Percentiles rank a stretch among this genome's conserved stretches.
These are phyloP conservation scores for Silene vulgaris DNA, from an alignment of 179 eudicot species.

Conservation along the genomic window DNA sequence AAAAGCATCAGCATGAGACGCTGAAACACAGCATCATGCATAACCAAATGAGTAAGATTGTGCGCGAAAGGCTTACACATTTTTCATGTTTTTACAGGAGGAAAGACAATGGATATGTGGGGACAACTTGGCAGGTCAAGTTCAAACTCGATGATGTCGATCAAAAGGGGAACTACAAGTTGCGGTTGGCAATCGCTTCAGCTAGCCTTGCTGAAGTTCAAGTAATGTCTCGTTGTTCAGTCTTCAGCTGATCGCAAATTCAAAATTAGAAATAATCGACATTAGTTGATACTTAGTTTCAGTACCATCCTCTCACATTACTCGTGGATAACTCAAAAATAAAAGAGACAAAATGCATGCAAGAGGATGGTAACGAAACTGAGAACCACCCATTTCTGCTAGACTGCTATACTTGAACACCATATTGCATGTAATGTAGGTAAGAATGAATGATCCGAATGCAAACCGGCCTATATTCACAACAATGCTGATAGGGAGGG, in stretches of 20 bases:
- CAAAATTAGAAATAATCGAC: too few species aligned
- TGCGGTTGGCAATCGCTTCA: constrained; percentile 77
- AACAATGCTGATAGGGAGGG: constrained; percentile 65
- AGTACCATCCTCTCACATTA: too few species aligned
- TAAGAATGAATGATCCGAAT: constrained; percentile 41
- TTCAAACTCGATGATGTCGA: constrained; percentile 54
- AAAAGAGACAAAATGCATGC: background rate
- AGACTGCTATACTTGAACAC: background rate
- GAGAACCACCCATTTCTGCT: background rate
- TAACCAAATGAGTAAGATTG: background rate
- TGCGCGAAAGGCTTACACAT: background rate
- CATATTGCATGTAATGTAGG: constrained; percentile 29
- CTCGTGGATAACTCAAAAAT: too few species aligned
- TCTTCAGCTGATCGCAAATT: background rate
- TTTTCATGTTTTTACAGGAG: constrained; percentile 35
- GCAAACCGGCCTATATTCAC: constrained; percentile 52
- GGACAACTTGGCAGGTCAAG: constrained; percentile 90
- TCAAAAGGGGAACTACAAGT: constrained; percentile 44
- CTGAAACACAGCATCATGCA: background rate
- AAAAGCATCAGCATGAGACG: background rate
- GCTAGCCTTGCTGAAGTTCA: constrained; percentile 73
- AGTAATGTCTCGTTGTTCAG: constrained; percentile 38
- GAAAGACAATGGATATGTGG: constrained; percentile 47
- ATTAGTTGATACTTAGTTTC: too few species aligned
- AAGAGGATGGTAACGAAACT: background rate